Base-by-base conservation (phyloP, 139 green algal species). In the Chlamydomonas eustigma region DNA sequence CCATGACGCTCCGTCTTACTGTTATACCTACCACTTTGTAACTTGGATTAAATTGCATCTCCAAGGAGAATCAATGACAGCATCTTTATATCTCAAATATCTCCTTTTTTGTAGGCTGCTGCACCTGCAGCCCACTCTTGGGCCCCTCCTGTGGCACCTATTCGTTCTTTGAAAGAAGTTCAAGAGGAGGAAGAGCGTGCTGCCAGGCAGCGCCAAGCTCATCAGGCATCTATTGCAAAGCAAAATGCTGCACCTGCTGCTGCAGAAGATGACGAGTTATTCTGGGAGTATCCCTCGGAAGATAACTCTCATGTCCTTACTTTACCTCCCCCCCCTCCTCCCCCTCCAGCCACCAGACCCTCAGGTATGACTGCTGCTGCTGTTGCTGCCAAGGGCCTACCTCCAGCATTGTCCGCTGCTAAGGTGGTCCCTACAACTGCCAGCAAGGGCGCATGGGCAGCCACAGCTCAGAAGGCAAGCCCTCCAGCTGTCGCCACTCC, bases 271-370 rank as follows among this genome's bases (percentile, higher is more conserved):
- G 80, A 82, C 34, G 77, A 70, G 0, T 39, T 92, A 44, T 92
- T 92, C 64, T 93, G 88, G 88, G 88, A 93, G 70, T 92, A 92
- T 36, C n/a, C n/a, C n/a, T n/a, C n/a, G n/a, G n/a, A n/a, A n/a
- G 82, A 76, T 24, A 64, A 68, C 0, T 22, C 72, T 4, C 8
- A 70, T 24, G 6, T 28, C 34, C 25, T 64, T 28, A 64, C 34
- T 24, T 24, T 28, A 1, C 37, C 73, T 8, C 38, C 44, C 0
- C 28, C 73, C 2, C 67, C 67, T 32, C n/a, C 34, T 1, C 37
- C 68, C 4, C 25, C 64, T 70, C 25, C 58, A 28, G 25, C 25
- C 58, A 28, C 18, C 18, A 24, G 58, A 1, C 30, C 64, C 0
- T 76, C 66, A 51, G 52, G 73, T 31, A 52, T 35, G 30, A 39